Evolutionary conservation across 1,284 basidiomycete species (phyloP).

Genomic region (Fomes fomentarius): DNA sequence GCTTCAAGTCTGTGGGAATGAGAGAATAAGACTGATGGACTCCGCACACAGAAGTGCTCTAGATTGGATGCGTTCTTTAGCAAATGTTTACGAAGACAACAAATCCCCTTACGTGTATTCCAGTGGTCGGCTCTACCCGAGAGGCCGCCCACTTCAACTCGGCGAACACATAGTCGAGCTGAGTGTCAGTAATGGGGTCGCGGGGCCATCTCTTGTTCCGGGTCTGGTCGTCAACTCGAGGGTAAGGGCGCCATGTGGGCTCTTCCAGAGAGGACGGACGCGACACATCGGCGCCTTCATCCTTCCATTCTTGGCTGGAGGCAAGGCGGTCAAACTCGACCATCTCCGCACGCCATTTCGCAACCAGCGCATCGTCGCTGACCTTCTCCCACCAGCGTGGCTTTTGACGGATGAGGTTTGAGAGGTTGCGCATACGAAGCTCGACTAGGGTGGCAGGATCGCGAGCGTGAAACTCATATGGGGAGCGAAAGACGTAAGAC

Average conservation of each 20-base stretch:
- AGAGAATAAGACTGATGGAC: constrained; percentile 3
- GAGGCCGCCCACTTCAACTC: neutral
- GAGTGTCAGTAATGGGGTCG: neutral
- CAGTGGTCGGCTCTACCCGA: neutral
- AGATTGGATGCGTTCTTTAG: neutral
- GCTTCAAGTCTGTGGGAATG: neutral
- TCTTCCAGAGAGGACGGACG: too few relatives aligned
- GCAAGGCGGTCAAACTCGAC: constrained; percentile 5
- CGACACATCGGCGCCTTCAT: too few relatives aligned
- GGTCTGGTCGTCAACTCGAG: neutral
- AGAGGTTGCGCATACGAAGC: constrained; percentile 21
- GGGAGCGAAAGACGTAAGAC: constrained; percentile 5
- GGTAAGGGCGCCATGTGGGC: neutral
- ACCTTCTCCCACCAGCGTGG: constrained; percentile 24
- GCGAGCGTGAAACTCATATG: neutral
- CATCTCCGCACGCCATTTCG: constrained; percentile 23
- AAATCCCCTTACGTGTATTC: constrained; percentile 34
- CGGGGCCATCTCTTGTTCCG: constrained; percentile 8
- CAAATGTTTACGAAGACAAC: too few relatives aligned
- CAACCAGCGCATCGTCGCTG: constrained; percentile 12
- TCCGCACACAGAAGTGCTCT: neutral
- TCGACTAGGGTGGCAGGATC: constrained; percentile 13
- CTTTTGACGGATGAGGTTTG: constrained; percentile 21
- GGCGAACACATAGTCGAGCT: constrained; percentile 11
- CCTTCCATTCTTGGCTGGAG: neutral